phyloP scores from a whole-genome alignment of 192 early-diverging fungal genomes.

The Pilaira anomala region DNA sequence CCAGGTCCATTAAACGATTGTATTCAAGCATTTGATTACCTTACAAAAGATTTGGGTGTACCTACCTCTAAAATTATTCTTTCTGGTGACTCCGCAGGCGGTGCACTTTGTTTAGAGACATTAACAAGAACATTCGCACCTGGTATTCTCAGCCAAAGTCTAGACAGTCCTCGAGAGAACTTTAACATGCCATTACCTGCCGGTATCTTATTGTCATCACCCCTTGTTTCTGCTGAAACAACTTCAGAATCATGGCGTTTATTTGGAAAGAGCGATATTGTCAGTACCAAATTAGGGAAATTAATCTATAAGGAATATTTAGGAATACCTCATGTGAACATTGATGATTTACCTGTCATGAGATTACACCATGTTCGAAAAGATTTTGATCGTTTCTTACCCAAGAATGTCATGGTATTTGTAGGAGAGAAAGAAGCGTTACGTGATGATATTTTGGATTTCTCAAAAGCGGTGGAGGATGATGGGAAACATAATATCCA shows the following conservation, averaged over 20 bases:
- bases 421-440: constrained; percentile 30
- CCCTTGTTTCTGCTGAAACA: constrained; percentile 24
- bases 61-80: constrained; percentile 26
- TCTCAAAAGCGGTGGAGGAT: constrained; percentile 6
- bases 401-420: constrained; percentile 20
- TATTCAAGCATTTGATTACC: constrained; percentile 22
- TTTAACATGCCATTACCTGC: constrained; percentile 20
- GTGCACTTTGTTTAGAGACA: constrained; percentile 26
- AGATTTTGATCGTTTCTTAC: constrained; percentile 15
- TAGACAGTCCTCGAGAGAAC: constrained; percentile 3
- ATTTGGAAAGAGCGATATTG: constrained; percentile 22
- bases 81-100: constrained; percentile 37
- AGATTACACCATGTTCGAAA: constrained; percentile 11
- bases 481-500: constrained; percentile 13
- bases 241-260: constrained; percentile 28
- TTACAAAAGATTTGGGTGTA: constrained; percentile 18
- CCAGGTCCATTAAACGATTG: constrained; percentile 22
- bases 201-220: constrained; percentile 24
- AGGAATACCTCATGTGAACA: neutral
- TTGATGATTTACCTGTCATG: constrained; percentile 12
- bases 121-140: constrained; percentile 22
- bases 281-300: constrained; percentile 7
- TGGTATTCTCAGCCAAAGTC: neutral
- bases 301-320: constrained; percentile 30
- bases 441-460: constrained; percentile 25